phyloP scores from a whole-genome alignment of 2,329 filamentous ascomycete genomes.

The Ceratocystiopsis brevicomis region DNA sequence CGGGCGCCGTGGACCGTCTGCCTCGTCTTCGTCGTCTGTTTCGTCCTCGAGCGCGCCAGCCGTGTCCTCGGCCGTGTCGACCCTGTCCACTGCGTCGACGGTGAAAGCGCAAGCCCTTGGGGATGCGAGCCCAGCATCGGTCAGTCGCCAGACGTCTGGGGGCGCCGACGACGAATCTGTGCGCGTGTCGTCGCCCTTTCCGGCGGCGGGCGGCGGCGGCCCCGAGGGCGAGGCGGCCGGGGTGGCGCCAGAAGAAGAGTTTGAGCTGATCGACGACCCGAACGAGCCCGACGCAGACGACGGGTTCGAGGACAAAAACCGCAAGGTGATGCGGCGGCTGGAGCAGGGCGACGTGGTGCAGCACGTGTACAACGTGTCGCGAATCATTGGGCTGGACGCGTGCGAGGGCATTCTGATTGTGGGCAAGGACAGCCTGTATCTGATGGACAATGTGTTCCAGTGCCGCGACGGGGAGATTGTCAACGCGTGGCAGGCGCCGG shows the following conservation, averaged over 20 bases:
- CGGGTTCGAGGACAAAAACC: slow-evolving; percentile 89
- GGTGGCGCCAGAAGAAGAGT: slow-evolving; percentile 59
- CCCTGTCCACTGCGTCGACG: slow-evolving; percentile 7
- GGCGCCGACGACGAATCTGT: too few species aligned
- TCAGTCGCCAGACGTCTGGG: too few species aligned
- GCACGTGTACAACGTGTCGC: slow-evolving; percentile 85
- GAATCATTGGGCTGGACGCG: slow-evolving; percentile 82
- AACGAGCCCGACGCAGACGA: slow-evolving; percentile 59
- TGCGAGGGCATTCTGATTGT: slow-evolving; percentile 86
- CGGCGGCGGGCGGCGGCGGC: too few species aligned
- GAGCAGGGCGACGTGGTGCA: slow-evolving; percentile 83
- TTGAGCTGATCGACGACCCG: slow-evolving; percentile 87
- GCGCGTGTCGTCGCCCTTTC: too few species aligned
- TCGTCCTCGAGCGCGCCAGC: too few species aligned
- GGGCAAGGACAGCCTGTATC: slow-evolving; percentile 78
- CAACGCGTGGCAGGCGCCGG: slow-evolving; percentile 82
- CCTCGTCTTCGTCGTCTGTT: not conserved
- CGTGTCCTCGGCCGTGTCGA: not conserved
- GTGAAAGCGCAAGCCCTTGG: slow-evolving; percentile 3
- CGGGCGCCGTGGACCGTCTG: not conserved
- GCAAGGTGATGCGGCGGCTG: slow-evolving; percentile 89
- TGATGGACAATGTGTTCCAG: slow-evolving; percentile 94
- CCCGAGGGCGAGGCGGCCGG: slow-evolving; percentile 3
- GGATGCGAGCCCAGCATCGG: too few species aligned
- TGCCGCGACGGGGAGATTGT: slow-evolving; percentile 90